These are phyloP conservation scores for Fusarium concolor DNA, from an alignment of 2,329 filamentous ascomycete genomes.

Conservation along the genomic window DNA sequence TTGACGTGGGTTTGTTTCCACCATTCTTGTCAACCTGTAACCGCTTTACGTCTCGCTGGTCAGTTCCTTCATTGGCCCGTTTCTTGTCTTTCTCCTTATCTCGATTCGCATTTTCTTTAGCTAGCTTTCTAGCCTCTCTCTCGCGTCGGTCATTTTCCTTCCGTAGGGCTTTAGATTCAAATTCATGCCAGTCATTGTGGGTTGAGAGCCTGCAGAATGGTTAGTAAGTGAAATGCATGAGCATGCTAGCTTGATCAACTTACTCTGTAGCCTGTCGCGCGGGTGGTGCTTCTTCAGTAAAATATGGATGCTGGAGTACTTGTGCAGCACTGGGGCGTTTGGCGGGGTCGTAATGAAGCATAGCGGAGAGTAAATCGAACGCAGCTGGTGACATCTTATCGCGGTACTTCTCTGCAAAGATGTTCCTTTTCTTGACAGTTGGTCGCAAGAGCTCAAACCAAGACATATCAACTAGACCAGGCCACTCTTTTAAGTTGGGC, in stretches of 20 bases:
- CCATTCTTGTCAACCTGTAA: constrained; percentile 47
- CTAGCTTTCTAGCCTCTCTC: constrained; percentile 62
- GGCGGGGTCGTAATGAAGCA: constrained; percentile 90
- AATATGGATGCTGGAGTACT: constrained; percentile 89
- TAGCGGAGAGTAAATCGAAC: constrained; percentile 82
- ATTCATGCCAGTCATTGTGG: constrained; percentile 97
- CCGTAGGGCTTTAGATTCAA: constrained; percentile 93
- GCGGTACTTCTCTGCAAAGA: constrained; percentile 86
- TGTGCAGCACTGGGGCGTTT: constrained; percentile 86
- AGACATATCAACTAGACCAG: constrained; percentile 89
- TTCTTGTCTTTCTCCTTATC: constrained; percentile 56
- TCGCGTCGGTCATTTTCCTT: constrained; percentile 84
- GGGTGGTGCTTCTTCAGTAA: constrained; percentile 81
- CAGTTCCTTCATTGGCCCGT: constrained; percentile 49
- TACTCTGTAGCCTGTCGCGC: constrained; percentile 85
- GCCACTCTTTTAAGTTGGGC: constrained; percentile 87
- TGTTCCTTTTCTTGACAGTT: constrained; percentile 74
- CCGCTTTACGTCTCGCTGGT: constrained; percentile 52
- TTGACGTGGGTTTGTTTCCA: constrained; percentile 23
- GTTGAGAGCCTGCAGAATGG: constrained; percentile 71
- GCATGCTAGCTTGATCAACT: constrained; percentile 53
- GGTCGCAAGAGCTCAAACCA: constrained; percentile 96
- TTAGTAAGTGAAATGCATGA: constrained; percentile 44
- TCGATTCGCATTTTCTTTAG: constrained; percentile 52
- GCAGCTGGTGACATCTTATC: constrained; percentile 81